Evolutionary conservation across 108 stramenopile species (phyloP).

Genomic region (Nannochloropsis oceanica): DNA sequence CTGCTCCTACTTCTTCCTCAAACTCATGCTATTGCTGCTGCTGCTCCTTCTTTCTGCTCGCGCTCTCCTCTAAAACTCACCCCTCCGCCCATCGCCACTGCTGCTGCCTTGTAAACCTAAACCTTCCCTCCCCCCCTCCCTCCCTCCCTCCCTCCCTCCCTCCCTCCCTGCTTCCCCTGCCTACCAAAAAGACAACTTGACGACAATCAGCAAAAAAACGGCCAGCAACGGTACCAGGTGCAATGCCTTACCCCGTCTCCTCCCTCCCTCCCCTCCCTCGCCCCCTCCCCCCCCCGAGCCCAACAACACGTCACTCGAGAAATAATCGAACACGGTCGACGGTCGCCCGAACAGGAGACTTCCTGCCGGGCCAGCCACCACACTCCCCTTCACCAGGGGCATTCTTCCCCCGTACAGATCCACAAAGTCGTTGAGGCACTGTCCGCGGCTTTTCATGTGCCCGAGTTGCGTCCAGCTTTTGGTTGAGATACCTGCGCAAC

Average conservation of each 20-base stretch:
- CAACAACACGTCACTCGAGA: background rate
- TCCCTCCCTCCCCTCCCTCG: background rate
- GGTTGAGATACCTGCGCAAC: background rate
- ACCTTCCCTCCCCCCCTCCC: background rate
- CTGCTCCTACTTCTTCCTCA: too few relatives aligned
- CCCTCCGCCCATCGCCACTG: too few relatives aligned
- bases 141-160: background rate
- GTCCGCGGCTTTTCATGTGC: background rate
- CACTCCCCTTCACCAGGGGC: background rate
- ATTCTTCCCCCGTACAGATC: background rate
- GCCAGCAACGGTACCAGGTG: background rate
- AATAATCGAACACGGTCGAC: background rate
- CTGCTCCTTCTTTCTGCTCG: too few relatives aligned
- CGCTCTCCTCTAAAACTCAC: too few relatives aligned
- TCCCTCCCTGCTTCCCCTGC: background rate
- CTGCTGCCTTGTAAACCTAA: too few relatives aligned
- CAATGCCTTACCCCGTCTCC: background rate
- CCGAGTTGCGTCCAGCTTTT: background rate
- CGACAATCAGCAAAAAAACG: background rate
- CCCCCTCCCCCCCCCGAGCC: background rate
- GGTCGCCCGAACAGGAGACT: background rate
- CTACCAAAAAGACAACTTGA: background rate
- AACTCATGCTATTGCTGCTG: too few relatives aligned
- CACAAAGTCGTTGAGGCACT: background rate
- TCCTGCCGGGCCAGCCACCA: background rate